phyloP scores from a whole-genome alignment of 176 grass and related monocot genomes.

The Oryza brachyantha region DNA sequence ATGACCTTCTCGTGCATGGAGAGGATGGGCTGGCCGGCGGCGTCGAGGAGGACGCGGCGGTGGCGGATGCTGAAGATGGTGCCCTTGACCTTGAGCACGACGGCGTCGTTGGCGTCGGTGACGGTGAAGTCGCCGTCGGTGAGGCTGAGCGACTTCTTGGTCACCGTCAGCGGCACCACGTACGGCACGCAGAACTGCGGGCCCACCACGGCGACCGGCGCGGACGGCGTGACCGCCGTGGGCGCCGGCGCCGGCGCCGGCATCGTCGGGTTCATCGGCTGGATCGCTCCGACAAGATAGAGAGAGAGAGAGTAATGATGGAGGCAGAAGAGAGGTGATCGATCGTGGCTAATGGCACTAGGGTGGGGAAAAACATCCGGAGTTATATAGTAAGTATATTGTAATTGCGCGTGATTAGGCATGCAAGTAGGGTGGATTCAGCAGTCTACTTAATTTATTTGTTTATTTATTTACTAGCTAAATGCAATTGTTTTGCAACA shows the following conservation, averaged over 20 bases:
- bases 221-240: neutral
- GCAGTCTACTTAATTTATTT: too few relatives aligned
- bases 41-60: constrained; percentile 54
- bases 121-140: constrained; percentile 67
- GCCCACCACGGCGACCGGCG: constrained; percentile 47
- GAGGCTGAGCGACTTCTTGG: constrained; percentile 61
- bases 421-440: too few relatives aligned
- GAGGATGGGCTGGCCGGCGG: constrained; percentile 50
- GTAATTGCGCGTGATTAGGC: too few relatives aligned
- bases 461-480: too few relatives aligned
- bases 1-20: constrained; percentile 64
- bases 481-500: too few relatives aligned
- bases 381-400: too few relatives aligned
- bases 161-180: constrained; percentile 56
- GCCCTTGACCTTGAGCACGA: constrained; percentile 62
- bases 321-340: too few relatives aligned
- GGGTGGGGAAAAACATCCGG: too few relatives aligned
- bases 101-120: constrained; percentile 57
- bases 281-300: too few relatives aligned
- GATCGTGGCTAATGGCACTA: too few relatives aligned
- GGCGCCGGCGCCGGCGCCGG: neutral
- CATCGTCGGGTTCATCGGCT: too few relatives aligned
- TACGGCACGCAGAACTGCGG: constrained; percentile 61
- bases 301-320: too few relatives aligned
- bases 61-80: constrained; percentile 44